Evolutionary conservation across 2,329 filamentous ascomycete genomes (phyloP), one percentile per base, ranked within the genome.

Genomic region (Neurospora sp.): DNA sequence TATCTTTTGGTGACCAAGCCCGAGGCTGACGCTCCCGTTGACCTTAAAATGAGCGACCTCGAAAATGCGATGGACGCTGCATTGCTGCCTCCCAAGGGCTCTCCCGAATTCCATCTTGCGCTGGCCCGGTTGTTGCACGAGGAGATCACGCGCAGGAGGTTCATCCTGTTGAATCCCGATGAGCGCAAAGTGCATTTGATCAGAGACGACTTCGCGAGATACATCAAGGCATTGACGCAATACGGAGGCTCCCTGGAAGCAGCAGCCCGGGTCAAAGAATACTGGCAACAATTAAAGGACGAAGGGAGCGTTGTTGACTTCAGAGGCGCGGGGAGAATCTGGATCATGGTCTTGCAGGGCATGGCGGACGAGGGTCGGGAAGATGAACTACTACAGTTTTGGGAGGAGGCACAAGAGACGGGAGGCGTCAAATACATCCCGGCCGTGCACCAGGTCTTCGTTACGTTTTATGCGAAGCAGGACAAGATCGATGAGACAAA

Each of bases 401-500:
- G 87, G 1, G 78, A 84, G 9, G 82, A 87, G 66, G 82, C 90
- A 52, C 70, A 76, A 17, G 80, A 85, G 69, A 78, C 81, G 11
- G 78, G 83, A 5, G 83, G 82, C 0, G 71, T 86, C 8, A 77
- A 80, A 15, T 86, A 83, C 72, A 81, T 82, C 69, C 77, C 80
- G 3, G 74, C 76, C 3, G 77, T 88, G 68, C 85, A 89, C 73
- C 78, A 83, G 70, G 78, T 86, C 40, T 82, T 96, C 77, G 84
- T 89, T 2, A 79, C 78, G 0, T 91, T 90, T 74, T 93, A 90
- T 74, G 86, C 90, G 1, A 78, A 82, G 13, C 83, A 82, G 66
- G 81, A 89, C 73, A 82, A 88, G 66, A 76, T 90, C 4, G 78
- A 83, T n/a, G 85, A 87, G 72, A 89, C 89, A 2, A 89, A 91